Base-by-base conservation (phyloP, 1,139 yeast genomes). In the Candida tetrigidarum region DNA sequence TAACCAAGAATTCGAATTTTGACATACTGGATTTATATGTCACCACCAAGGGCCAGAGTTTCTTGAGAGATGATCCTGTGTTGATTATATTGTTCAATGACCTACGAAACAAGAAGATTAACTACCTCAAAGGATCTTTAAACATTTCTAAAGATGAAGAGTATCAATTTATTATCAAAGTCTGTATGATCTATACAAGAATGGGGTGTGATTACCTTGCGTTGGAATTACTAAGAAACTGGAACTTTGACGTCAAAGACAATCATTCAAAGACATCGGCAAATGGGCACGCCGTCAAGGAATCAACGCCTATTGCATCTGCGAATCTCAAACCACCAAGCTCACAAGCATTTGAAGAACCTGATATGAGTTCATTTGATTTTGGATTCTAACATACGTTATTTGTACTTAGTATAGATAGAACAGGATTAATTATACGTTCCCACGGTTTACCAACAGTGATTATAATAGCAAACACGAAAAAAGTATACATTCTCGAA, bases 181-280 rank as follows among this genome's bases (percentile, higher is more conserved):
- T 85, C 6, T 77, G 87, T 10, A 69, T 77, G 37, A 86, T 89
- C 46, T 88, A 90, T 57, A 73, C 81, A 11, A 73, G 96, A 48
- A 90, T 92, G 96, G 98, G 98, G 0, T 92, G 98, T 67, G 96
- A 92, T 55, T 79, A 83, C 51, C 63, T 92, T 39, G 84, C 92
- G 0, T 59, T 88, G 15, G 75, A 83, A 39, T 62, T 91, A 42
- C 68, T 87, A 3, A 70, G 71, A 42, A 80, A 79, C 48, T 92
- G 97, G 97, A 67, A 67, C 26, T 92, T 91, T 57, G 23, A 27
- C 18, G 19, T 23, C 18, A 12, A 15, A 11, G 27, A 37, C 15
- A 19, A 27, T 10, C 5, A 18, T 16, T 15, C 16, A 19, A 33
- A 33, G 25, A 33, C 2, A n/a, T 7, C 16, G 11, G 10, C 19